Evolutionary conservation across 148 eudicot genomes (phyloP).

Genomic region (Spergularia marina): DNA sequence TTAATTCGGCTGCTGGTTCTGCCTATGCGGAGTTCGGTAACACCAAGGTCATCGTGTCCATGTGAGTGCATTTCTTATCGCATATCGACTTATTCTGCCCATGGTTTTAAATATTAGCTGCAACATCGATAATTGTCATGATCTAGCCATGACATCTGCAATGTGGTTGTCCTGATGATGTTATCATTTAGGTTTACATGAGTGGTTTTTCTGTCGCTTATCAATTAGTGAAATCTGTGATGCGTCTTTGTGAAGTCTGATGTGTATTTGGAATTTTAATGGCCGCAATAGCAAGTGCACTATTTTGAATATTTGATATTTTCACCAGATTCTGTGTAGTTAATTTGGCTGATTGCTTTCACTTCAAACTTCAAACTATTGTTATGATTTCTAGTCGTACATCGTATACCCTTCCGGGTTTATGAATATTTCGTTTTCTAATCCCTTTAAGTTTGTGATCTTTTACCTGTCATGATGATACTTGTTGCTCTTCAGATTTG

Average conservation of each 20-base stretch:
- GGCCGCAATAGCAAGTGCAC: neutral
- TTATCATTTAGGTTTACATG: neutral
- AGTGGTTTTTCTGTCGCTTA: no score
- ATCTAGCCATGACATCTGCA: no score
- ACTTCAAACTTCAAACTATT: neutral
- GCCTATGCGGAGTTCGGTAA: slow-evolving; percentile 95
- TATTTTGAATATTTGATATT: neutral
- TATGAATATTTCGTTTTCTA: neutral
- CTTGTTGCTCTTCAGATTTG: slow-evolving; percentile 49
- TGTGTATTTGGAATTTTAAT: neutral
- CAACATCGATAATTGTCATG: no score
- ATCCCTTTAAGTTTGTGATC: neutral
- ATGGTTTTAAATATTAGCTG: no score
- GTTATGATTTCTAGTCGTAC: neutral
- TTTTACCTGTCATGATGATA: slow-evolving; percentile 7
- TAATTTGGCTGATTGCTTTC: neutral
- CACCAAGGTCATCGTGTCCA: slow-evolving; percentile 96
- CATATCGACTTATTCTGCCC: neutral
- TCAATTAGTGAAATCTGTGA: neutral
- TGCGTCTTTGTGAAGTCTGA: neutral
- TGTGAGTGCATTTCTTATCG: slow-evolving; percentile 52
- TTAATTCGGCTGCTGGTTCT: slow-evolving; percentile 89
- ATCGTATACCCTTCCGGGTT: neutral
- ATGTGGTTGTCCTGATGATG: no score
- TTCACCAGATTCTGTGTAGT: neutral